A percentile compares a stretch with the other conserved stretches of the same genome.
phyloP scores from a whole-genome alignment of 805 yeast species.

The Jamesozyma jinghongensis region DNA sequence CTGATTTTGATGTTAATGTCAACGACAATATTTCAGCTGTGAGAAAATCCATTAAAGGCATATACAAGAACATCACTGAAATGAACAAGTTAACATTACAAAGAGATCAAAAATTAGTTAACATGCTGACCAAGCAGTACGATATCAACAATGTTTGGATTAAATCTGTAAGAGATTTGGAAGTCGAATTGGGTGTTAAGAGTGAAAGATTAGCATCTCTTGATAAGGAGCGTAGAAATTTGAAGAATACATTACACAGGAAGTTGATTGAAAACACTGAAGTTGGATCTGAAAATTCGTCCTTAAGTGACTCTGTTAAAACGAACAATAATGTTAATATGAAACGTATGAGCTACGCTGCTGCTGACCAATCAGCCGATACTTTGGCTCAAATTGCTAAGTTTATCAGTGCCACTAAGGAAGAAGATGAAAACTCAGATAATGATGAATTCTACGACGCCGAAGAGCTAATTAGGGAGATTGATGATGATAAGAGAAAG shows the following conservation, averaged over 20 bases:
- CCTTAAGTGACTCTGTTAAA: not conserved
- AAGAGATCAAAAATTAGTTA: constrained; percentile 36
- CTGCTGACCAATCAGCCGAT: constrained; percentile 5
- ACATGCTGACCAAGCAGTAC: constrained; percentile 49
- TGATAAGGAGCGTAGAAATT: constrained; percentile 50
- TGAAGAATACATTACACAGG: constrained; percentile 43
- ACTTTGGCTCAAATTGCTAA: constrained; percentile 23
- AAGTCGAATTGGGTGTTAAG: constrained; percentile 53
- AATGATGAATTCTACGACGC: constrained; percentile 74
- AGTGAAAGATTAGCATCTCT: constrained; percentile 51
- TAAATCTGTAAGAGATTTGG: constrained; percentile 58
- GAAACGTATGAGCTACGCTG: no score
- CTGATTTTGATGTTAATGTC: constrained; percentile 5
- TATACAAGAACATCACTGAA: constrained; percentile 20
- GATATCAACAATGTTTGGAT: constrained; percentile 72
- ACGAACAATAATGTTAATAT: not conserved
- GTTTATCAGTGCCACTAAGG: constrained; percentile 19
- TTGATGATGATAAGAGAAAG: not conserved
- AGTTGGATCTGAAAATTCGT: constrained; percentile 11
- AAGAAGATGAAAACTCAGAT: constrained; percentile 33
- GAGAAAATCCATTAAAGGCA: constrained; percentile 21
- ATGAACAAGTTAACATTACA: constrained; percentile 26
- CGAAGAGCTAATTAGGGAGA: constrained; percentile 36
- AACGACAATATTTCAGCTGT: constrained; percentile 22
- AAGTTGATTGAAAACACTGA: constrained; percentile 26